Evolutionary conservation across 495 filamentous ascomycete species (phyloP), one percentile per base, ranked within the genome.

Genomic region (Cenococcum geophilum): DNA sequence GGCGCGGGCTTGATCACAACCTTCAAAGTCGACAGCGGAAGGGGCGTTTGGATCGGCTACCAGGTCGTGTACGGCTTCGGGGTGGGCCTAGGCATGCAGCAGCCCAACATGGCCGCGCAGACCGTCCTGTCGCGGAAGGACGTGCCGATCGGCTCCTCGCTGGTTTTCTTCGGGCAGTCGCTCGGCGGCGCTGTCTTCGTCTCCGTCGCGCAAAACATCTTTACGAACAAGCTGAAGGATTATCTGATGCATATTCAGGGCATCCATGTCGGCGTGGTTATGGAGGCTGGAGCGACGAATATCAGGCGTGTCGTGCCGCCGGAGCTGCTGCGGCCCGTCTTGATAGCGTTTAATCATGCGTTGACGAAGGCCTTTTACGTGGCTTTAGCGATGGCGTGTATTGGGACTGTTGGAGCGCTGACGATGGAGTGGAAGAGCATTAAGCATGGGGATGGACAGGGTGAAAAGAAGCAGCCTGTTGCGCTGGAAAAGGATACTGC

Each of bases 221-320:
- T 75, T 62, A 53, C 60, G 4, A 55, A 62, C 50, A 68, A 65
- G 54, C 60, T 68, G 37, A 54, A 23, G 11, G 22, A 4, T 5
- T 43, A 47, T 84, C 87, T 2, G 82, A 80, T 0, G 85, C 91
- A 69, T 1, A 57, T 68, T 36, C 2, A 14, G 5, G 66, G 66
- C 1, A 20, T 68, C 12, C 22, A 65, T 53, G 35, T 49, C 4
- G 6, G 6, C 5, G 20, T 10, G 20, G n/a, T 68, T 6, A 6
- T 57, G 4, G 10, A 36, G 1, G 12, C 50, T 10, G 66, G 66
- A 18, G 66, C 66, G 1, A 68, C 66, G 18, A 55, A 45, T 18
- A 14, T 68, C 9, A 56, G 45, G 32, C 32, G 45, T 22, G 22
- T 32, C 1, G 59, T 65, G 8, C 49, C 58, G 9, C 49, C 43